phyloP scores from a whole-genome alignment of 2,329 filamentous ascomycete species.

The Sarocladium oryzae region DNA sequence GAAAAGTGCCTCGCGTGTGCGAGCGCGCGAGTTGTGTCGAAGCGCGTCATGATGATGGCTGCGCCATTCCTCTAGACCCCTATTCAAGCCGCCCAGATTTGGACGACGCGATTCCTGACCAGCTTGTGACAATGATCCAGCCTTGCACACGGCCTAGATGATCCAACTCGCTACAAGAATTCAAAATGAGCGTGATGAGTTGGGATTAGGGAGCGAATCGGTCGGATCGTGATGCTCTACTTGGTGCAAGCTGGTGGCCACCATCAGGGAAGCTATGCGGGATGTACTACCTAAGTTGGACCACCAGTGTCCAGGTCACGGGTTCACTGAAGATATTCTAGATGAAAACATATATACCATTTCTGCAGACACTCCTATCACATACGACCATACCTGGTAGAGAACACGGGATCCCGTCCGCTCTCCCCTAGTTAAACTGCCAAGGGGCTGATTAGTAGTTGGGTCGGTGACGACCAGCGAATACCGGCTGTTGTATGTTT shows the following conservation, averaged over 20 bases:
- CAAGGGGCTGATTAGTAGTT: constrained; percentile 3
- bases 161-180: too few relatives aligned
- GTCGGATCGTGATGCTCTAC: neutral
- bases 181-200: neutral
- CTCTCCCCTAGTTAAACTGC: constrained; percentile 4
- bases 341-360: neutral
- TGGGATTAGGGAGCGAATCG: neutral
- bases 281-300: too few relatives aligned
- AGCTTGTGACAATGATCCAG: neutral
- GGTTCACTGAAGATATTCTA: neutral
- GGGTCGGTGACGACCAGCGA: constrained; percentile 3
- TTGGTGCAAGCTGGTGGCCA: neutral
- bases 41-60: neutral
- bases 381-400: constrained; percentile 2
- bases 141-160: neutral
- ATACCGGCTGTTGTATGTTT: constrained; percentile 3
- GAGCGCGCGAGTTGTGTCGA: constrained; percentile 1
- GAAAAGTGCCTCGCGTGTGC: neutral
- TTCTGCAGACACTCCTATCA: neutral
- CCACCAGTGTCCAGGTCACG: too few relatives aligned
- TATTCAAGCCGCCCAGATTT: neutral
- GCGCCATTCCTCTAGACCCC: constrained; percentile 7
- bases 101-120: neutral
- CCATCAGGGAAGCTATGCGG: too few relatives aligned
- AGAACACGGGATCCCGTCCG: constrained; percentile 1